Base-by-base conservation (phyloP, 2,329 filamentous ascomycete species). In the Ophiocordyceps camponoti-floridani region DNA sequence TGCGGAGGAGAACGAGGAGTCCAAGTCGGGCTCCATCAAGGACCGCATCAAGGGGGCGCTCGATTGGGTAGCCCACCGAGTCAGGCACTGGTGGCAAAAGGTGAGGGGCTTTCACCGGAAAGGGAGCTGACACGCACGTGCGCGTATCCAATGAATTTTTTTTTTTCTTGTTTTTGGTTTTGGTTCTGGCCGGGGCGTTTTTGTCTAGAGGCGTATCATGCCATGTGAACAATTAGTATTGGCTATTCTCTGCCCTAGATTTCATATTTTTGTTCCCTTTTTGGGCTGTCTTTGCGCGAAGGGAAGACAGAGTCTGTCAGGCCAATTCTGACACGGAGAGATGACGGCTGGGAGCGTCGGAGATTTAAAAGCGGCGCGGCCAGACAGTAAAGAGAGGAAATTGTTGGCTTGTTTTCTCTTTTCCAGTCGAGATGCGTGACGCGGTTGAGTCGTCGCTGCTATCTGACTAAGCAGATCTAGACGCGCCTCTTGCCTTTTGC, bases 41-140 rank as follows among this genome's bases (percentile, higher is more conserved):
- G 50, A 58, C 1, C 55, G 59, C 31, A 54, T 59, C 14, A 55
- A 67, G 47, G 57, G 58, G 4, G 61, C 68, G 31, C 74, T 70
- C 68, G 60, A 69, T 43, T 75, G 72, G 72, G 51, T 75, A 12
- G 66, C 62, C 2, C 66, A 63, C 33, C 66, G 72, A 48, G 53
- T 73, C 12, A 61, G 59, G 30, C 57, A 66, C 31, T 57, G 65
- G 19, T 72, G 67, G 69, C 57, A 61, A 35, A 67, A 69, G 51
- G 58, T 72, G 16, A 62, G 52, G 12, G 58, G 56, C 18, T 42
- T 38, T 9, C 27, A 41, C 16, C n/a, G 27, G 9, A 27, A 18
- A n/a, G 19, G 42, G 1, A 19, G 28, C 16, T 44, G 46, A 43
- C 26, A 26, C 23, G 40, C 40, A 16, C 16, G 14, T 37, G 35